phyloP scores from a whole-genome alignment of 306 rosid genomes.

The Oxytropis ochrocephala region DNA sequence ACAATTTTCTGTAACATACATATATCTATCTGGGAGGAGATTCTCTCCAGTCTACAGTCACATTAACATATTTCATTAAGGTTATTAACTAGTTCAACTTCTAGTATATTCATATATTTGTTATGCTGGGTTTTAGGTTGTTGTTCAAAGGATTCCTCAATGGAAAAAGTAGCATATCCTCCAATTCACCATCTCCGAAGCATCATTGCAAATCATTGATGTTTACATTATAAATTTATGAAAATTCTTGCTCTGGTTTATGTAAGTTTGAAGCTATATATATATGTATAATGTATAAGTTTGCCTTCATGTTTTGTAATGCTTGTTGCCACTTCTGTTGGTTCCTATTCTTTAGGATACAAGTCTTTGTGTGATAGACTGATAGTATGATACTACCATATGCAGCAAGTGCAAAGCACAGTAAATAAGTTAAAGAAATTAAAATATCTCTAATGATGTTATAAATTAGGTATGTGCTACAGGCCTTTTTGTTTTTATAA shows the following conservation, averaged over 20 bases:
- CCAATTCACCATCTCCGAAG: neutral
- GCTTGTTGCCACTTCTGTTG: neutral
- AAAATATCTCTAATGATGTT: no score
- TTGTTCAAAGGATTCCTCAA: conserved; percentile 46
- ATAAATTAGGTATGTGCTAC: no score
- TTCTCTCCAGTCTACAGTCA: no score
- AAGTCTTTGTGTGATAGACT: neutral
- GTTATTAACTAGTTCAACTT: neutral
- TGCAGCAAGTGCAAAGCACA: no score
- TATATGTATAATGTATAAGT: neutral
- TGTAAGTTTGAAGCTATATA: neutral
- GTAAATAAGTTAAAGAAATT: no score
- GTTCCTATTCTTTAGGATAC: neutral
- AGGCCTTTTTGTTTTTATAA: no score
- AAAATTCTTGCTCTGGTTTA: neutral
- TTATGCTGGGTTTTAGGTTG: conserved; percentile 24
- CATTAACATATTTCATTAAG: neutral
- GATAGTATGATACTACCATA: no score
- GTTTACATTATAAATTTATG: neutral
- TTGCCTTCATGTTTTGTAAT: neutral
- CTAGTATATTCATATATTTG: neutral
- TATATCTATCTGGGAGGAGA: no score
- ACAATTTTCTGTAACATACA: no score
- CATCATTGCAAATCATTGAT: neutral
- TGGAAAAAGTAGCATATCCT: conserved; percentile 32